A percentile compares a stretch with the other conserved stretches of the same genome.
Evolutionary conservation across 2,329 filamentous ascomycete species (phyloP).

Genomic region (Colletotrichum filicis): DNA sequence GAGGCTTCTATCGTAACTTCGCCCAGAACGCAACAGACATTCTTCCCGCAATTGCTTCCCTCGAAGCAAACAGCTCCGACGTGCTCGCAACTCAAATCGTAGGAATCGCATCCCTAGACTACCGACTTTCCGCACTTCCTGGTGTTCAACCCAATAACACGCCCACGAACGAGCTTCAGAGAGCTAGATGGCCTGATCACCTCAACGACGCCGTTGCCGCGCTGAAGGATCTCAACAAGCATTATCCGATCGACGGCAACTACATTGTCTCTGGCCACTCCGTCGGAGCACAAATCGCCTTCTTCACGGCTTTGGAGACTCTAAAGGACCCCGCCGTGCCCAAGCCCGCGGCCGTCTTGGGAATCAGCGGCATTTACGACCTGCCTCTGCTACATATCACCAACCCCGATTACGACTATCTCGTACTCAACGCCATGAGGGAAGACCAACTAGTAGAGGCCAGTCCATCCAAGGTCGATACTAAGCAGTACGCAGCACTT

Average conservation of each 20-base stretch:
- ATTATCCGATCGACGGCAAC: constrained; percentile 6
- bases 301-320: constrained; percentile 7
- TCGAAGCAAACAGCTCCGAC: constrained; percentile 14
- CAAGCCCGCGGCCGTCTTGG: constrained; percentile 62
- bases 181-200: constrained; percentile 27
- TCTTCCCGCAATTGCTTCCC: constrained; percentile 10
- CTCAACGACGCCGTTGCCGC: constrained; percentile 18
- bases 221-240: constrained; percentile 13
- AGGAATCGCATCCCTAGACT: constrained; percentile 22
- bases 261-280: constrained; percentile 28
- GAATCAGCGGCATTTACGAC: constrained; percentile 75
- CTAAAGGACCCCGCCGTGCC: constrained; percentile 9
- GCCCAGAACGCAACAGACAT: constrained; percentile 20
- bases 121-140: constrained; percentile 25
- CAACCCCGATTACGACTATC: constrained; percentile 63
- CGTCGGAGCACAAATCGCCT: constrained; percentile 26
- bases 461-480: constrained; percentile 61
- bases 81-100: constrained; percentile 1
- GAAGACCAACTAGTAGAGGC: constrained; percentile 52
- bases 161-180: constrained; percentile 13
- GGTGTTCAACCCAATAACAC: constrained; percentile 26
- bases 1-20: constrained; percentile 30
- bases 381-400: constrained; percentile 63
- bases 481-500: not conserved
- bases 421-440: constrained; percentile 73